phyloP scores from a whole-genome alignment of 768 basidiomycete species.

The Lentinus brumalis region DNA sequence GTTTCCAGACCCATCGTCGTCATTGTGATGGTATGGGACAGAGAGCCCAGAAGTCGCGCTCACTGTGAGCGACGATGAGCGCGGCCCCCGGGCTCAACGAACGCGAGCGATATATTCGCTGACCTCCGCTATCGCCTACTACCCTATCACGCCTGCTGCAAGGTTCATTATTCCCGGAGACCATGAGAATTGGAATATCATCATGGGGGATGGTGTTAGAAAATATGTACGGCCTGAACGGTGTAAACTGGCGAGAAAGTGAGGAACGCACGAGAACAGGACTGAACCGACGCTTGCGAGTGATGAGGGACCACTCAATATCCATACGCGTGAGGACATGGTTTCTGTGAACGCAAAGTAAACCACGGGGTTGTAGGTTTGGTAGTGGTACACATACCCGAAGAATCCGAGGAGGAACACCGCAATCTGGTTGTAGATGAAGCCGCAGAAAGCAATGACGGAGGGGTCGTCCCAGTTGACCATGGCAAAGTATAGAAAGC shows the following conservation, averaged over 20 bases:
- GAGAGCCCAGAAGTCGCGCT: no score
- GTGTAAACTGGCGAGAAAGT: not conserved
- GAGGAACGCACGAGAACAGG: not conserved
- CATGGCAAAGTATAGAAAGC: not conserved
- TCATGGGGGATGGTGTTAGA: no score
- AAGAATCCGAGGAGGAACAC: slow-evolving; percentile 15
- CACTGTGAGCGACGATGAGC: no score
- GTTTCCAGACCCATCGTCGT: no score
- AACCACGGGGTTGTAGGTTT: not conserved
- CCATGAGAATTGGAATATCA: no score
- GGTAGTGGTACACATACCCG: slow-evolving; percentile 6
- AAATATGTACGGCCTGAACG: no score
- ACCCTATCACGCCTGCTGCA: no score
- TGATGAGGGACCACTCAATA: slow-evolving; percentile 16
- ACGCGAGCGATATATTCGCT: no score
- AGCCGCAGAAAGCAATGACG: slow-evolving; percentile 10
- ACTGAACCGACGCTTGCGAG: slow-evolving; percentile 4
- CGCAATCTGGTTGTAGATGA: slow-evolving; percentile 12
- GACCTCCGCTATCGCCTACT: no score
- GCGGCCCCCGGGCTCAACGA: no score
- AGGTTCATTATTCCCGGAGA: not conserved
- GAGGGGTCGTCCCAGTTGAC: slow-evolving; percentile 16
- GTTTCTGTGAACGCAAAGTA: not conserved
- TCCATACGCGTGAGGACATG: slow-evolving; percentile 3
- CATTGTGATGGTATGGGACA: no score